Evolutionary conservation across 495 filamentous ascomycete genomes (phyloP), one percentile per base, ranked within the genome.

Genomic region (Wilcoxina mikolae): DNA sequence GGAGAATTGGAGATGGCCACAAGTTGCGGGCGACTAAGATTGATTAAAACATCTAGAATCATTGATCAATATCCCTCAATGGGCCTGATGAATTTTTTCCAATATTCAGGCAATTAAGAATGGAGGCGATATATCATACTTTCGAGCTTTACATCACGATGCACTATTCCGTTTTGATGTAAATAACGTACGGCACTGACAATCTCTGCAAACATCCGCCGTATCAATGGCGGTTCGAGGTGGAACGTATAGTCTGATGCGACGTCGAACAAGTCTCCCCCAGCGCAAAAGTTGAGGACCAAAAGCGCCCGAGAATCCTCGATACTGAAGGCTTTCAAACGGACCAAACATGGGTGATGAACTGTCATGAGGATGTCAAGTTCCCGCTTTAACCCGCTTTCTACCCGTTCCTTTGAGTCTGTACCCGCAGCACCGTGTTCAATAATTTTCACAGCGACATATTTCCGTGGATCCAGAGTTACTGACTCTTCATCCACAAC

Each of bases 141-240:
- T 71, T 98, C 91, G 46, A 98, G 79, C 69, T 98, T 98, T 64
- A 98, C 93, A 69, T 98, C 91, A 24, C 91, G 80, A 65, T 98
- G 91, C 39, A 95, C 90, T 58, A 98, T 95, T 60, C 76, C 83
- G 61, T 84, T 67, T 26, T 73, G 72, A 69, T 98, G 91, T 27
- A 98, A 73, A 73, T 95, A 94, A 23, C 74, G 76, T 27, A 94
- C 79, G 2, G 93, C 93, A 54, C 76, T 76, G 17, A 95, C 82
- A 56, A 95, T 66, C 67, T 98, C 91, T 11, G 88, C 75, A 68
- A 94, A 94, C 27, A 98, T 89, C 27, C 91, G 79, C 52, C 86
- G 78, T 29, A 95, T 74, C 22, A 96, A 69, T 9, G 70, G 63
- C 0, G 85, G 80, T 20, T 74, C 78, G 29, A 95, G 73, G 0